A percentile compares a stretch with the other conserved stretches of the same genome.
Conservation (phyloP, 495 filamentous ascomycete genomes). For the Aspergillus cavernicola region DNA sequence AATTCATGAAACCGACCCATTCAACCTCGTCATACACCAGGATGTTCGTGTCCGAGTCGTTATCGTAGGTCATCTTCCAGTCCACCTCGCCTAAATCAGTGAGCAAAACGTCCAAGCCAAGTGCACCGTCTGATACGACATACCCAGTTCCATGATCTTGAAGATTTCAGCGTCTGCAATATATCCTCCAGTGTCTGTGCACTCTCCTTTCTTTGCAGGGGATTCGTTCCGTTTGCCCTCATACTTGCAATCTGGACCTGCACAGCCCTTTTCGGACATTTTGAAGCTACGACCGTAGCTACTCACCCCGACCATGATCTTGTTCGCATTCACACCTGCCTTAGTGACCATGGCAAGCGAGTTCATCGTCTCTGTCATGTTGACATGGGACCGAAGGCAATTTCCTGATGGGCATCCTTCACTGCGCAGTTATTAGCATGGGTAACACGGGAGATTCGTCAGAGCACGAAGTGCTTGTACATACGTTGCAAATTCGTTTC, state of each 20-base stretch:
- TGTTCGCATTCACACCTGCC: conserved; percentile 38
- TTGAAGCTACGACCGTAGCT: conserved; percentile 23
- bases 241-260: neutral
- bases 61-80: neutral
- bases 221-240: neutral
- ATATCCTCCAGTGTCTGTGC: conserved; percentile 21
- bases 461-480: no score
- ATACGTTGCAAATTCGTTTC: neutral
- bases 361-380: conserved; percentile 35
- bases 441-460: no score
- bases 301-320: conserved; percentile 34
- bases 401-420: conserved; percentile 21
- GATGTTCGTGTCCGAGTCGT: no score
- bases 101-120: no score
- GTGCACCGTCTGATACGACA: no score
- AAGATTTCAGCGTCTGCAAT: conserved; percentile 20
- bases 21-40: no score
- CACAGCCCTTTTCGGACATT: conserved; percentile 11
- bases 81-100: neutral
- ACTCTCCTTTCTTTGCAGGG: neutral
- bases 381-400: conserved; percentile 40
- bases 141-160: conserved; percentile 4
- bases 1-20: neutral
- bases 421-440: no score
- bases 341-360: conserved; percentile 47